Percentiles rank a stretch among this genome's conserved stretches.
Conservation (phyloP, 2,329 filamentous ascomycete genomes). For the Scleromitrula shiraiana region DNA sequence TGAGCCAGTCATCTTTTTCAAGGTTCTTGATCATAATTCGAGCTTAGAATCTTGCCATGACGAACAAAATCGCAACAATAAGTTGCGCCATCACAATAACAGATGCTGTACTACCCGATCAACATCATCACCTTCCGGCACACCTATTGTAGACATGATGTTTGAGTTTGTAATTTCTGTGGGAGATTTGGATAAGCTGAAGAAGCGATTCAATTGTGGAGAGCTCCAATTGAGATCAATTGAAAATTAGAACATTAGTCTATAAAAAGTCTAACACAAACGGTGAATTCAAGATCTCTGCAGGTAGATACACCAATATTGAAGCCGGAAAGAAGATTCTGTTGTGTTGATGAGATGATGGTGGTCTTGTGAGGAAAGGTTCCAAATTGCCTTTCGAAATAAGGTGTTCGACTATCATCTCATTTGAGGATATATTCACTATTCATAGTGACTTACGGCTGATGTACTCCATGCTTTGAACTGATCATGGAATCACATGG, state of each 20-base stretch:
- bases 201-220: neutral
- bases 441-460: neutral
- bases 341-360: too few species aligned
- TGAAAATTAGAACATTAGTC: neutral
- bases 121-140: constrained; percentile 1
- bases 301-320: too few species aligned
- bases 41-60: constrained; percentile 6
- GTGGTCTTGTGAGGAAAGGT: too few species aligned
- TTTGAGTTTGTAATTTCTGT: neutral
- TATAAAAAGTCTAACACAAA: neutral
- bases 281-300: neutral
- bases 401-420: too few species aligned
- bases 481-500: neutral
- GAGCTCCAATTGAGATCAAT: neutral
- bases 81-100: neutral
- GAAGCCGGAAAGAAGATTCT: too few species aligned
- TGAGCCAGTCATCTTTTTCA: constrained; percentile 7
- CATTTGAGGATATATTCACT: neutral
- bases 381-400: too few species aligned
- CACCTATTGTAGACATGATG: neutral
- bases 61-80: constrained; percentile 2
- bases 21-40: constrained; percentile 1
- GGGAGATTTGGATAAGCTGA: too few species aligned
- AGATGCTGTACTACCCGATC: neutral
- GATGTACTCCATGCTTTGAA: neutral